Base-by-base conservation (phyloP, 2,329 filamentous ascomycete genomes). In the Thielaviopsis ethacetica region DNA sequence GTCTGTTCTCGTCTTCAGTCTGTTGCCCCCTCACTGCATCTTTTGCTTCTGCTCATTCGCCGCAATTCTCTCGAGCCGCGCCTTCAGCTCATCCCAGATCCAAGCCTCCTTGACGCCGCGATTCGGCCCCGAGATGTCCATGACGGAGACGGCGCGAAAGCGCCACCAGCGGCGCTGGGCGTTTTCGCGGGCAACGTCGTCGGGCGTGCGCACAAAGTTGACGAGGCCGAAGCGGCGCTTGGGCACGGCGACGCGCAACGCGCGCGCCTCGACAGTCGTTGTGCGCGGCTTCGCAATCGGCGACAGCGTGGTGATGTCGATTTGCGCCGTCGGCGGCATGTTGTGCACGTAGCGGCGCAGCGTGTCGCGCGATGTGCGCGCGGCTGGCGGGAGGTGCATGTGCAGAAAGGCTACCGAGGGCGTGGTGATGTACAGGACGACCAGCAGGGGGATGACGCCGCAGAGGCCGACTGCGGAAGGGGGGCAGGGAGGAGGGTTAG, bases 381-480 rank as follows among this genome's bases (percentile, higher is more conserved):
- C 86, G 63, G 78, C 79, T 0, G 74, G 68, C 0, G 88, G 88
- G 1, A 91, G 74, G 22, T 79, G 78, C 55, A 93, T 72, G 68
- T 86, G 81, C 61, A 93, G 76, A 66, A 83, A 82, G 49, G 82
- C 82, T 7, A 91, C 86, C 66, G 86, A 87, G 2, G 88, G 85
- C 0, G 80, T 75, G 1, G 84, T 82, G 53, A 78, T 78, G 68
- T 82, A 85, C 41, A 78, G 74, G 22, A 88, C 75, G 65, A 83
- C 80, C 41, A 81, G 60, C 65, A 89, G 72, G 2, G 88, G 88
- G 9, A 86, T 69, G 44, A 84, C 68, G 64, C 84, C 82, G 62
- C 77, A 81, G 56, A 80, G 65, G 54, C 79, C 70, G 59, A 83
- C 82, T 85, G 63, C 4, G 21, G 22, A 44, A 5, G 56, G 50